Percentiles rank a stretch among this genome's conserved stretches.
Evolutionary conservation across 2,329 filamentous ascomycete species (phyloP).

Genomic region (Paraconiothyrium sp.): DNA sequence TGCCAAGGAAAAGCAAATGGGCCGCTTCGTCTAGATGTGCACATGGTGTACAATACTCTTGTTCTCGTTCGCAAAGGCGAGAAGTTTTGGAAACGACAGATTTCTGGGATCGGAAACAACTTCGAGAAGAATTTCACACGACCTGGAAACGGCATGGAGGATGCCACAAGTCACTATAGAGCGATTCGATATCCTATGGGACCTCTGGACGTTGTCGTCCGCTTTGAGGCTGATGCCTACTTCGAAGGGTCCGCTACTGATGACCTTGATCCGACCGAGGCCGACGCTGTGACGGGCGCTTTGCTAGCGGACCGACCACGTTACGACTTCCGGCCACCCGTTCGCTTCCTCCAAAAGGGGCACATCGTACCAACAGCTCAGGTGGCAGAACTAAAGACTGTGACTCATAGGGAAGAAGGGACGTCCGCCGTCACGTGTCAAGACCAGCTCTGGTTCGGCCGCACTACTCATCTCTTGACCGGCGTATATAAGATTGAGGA

Average conservation of each 20-base stretch:
- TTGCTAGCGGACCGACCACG: constrained; percentile 17
- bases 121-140: constrained; percentile 41
- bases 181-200: constrained; percentile 41
- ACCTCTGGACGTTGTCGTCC: constrained; percentile 33
- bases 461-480: constrained; percentile 36
- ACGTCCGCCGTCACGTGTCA: constrained; percentile 25
- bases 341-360: constrained; percentile 37
- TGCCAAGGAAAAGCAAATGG: constrained; percentile 35
- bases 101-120: constrained; percentile 30
- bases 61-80: constrained; percentile 38
- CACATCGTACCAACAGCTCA: constrained; percentile 33
- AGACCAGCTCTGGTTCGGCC: constrained; percentile 46
- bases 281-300: constrained; percentile 25
- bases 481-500: constrained; percentile 27
- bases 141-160: constrained; percentile 30
- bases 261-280: constrained; percentile 21
- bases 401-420: constrained; percentile 18
- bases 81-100: constrained; percentile 32
- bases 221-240: constrained; percentile 44
- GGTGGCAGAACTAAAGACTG: constrained; percentile 39
- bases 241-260: constrained; percentile 31
- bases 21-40: constrained; percentile 37
- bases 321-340: constrained; percentile 29
- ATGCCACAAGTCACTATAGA: constrained; percentile 42
- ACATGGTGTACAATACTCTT: constrained; percentile 35